These are phyloP conservation scores for Colletotrichum trifolii DNA, from an alignment of 2,329 filamentous ascomycete genomes.

Conservation along the genomic window DNA sequence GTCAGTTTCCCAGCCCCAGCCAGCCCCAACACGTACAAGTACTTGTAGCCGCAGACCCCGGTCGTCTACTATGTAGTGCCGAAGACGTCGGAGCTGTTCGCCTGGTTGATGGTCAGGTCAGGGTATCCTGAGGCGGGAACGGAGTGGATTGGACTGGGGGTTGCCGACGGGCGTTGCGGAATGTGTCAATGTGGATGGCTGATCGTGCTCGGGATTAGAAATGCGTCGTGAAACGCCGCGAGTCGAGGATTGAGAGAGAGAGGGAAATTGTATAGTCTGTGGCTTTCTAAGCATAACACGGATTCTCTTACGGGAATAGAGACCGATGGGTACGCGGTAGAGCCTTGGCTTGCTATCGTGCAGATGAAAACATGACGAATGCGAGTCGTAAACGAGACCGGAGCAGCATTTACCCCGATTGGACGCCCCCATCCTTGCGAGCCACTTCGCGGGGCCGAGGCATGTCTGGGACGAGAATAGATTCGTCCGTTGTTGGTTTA, in stretches of 20 bases:
- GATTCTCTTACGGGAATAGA: no score
- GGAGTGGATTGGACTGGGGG: slow-evolving; percentile 10
- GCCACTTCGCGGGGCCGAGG: slow-evolving; percentile 14
- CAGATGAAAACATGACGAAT: neutral
- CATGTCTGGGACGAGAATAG: neutral
- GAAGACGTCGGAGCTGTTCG: neutral
- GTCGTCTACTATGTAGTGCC: neutral
- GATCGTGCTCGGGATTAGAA: neutral
- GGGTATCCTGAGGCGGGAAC: slow-evolving; percentile 17
- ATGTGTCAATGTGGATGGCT: no score
- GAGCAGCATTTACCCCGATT: neutral
- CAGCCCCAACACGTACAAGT: neutral
- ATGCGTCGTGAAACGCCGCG: neutral
- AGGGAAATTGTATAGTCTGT: no score
- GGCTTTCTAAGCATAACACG: no score
- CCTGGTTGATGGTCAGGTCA: neutral
- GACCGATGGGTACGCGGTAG: no score
- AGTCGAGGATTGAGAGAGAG: no score
- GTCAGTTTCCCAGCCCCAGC: neutral
- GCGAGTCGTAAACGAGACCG: neutral
- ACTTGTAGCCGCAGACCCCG: no score
- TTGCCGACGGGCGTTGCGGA: no score
- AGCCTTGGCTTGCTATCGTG: neutral
- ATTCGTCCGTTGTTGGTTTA: no score
- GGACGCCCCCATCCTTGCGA: slow-evolving; percentile 9